Base-by-base conservation (phyloP, 305 asterid genomes). In the Rubia tinctorum region DNA sequence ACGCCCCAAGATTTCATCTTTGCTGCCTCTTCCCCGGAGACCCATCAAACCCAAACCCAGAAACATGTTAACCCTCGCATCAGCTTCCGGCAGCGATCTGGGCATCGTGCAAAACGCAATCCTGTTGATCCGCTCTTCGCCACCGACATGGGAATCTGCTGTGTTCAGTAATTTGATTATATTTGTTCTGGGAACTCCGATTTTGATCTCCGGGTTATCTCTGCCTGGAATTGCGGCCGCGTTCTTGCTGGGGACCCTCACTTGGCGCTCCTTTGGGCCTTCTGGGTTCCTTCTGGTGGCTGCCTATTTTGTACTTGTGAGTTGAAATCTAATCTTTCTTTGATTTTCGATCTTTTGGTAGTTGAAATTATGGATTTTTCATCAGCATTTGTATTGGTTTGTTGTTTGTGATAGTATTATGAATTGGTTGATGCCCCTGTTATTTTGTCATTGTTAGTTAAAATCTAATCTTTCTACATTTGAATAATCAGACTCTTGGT, bases 211-310 rank as follows among this genome's bases (percentile, higher is more conserved):
- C 56, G 98, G 99, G 7, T 73, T 92, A 71, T 91, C 98, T 37
- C 67, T 82, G 20, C 74, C 95, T 40, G 99, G 98, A 76, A 79
- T 90, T 65, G 85, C 62, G 3, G 83, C 99, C 47, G 97, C 99
- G 64, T 95, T 92, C 89, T 85, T 89, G 85, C 96, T 95, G n/a
- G 99, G 96, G 2, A 82, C 88, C 55, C 96, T 92, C 55, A 88
- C 99, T 69, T 95, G 98, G 98, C 90, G 98, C 55, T 95, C 97
- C 61, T 92, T 95, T 83, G 87, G 85, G 27, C 80, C 83, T 25
- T 71, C 89, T 56, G 98, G 97, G 11, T 94, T 90, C 82, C 86
- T 94, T 75, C 90, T 94, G 71, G 98, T 90, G 12, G 97, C 98
- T 71, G 62, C 88, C 0, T 92, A 94, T 81, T 94, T 94, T 59